Evolutionary conservation across 2,329 filamentous ascomycete species (phyloP), one percentile per base, ranked within the genome.

Genomic region (Colletotrichum liaoningense): DNA sequence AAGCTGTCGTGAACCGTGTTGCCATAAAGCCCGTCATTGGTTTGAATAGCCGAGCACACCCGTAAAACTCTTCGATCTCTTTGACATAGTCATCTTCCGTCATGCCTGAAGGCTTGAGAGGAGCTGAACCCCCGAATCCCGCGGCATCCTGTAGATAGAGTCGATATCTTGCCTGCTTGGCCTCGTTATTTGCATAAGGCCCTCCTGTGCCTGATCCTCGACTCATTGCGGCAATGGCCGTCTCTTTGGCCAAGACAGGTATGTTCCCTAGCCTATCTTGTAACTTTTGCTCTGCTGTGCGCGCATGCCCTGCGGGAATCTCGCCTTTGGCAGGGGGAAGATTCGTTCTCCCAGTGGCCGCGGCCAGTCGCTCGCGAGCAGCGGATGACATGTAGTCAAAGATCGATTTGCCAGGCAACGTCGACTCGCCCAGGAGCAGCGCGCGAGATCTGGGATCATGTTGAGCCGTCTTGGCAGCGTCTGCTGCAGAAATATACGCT

Each of bases 11-110:
- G 81, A 99, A 99, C 0, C 96, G 92, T 24, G 94, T 95, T 19
- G 96, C 97, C 95, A 99, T 98, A 75, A 94, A 88, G 0, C 95
- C 95, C 2, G 94, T 94, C 84, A 97, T 94, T 1, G 97, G 97
- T 80, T 94, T 96, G 86, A 98, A 99, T 24, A 98, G 90, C 72
- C 86, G 83, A 14, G 89, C 89, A 73, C 89, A 91, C 73, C 87
- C 87, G 76, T 84, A 84, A 75, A 98, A 98, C 78, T 99, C 91
- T 64, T 85, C 86, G 67, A 98, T 86, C 81, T 99, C 97, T 69
- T 91, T 91, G 42, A 92, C 82, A 91, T 94, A 98, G 64, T 97
- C 94, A 54, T 95, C 91, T 26, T 89, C 89, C 6, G 86, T 88
- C 78, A 86, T 81, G 5, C 79, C 79, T 1, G 79, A 72, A 0